These are phyloP conservation scores for Xylariaceae sp. DNA, from an alignment of 2,329 filamentous ascomycete genomes.

Conservation along the genomic window DNA sequence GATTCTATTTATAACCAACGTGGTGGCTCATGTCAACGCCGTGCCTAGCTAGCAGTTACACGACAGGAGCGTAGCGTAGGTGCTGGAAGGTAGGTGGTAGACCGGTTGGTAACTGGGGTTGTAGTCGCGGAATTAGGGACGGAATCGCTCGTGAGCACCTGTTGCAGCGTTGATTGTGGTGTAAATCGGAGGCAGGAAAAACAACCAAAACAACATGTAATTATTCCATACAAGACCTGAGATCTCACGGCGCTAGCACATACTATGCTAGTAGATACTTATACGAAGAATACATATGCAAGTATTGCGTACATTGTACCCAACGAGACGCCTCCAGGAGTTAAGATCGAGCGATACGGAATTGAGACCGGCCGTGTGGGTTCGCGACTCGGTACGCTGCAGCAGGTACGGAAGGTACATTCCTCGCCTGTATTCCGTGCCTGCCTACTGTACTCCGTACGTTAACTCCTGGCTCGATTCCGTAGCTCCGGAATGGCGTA, in stretches of 20 bases:
- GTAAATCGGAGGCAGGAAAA: not conserved
- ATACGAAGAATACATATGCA: not conserved
- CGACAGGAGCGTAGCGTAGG: not conserved
- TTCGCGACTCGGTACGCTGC: not conserved
- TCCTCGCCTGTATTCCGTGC: not conserved
- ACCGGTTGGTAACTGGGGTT: not conserved
- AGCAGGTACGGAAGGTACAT: not conserved
- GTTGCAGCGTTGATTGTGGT: too few relatives aligned
- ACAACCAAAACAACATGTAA: not conserved
- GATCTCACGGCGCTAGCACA: not conserved
- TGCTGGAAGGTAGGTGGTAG: too few relatives aligned
- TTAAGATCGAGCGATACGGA: slow-evolving; percentile 4
- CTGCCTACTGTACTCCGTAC: not conserved
- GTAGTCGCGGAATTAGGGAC: not conserved
- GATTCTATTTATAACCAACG: not conserved
- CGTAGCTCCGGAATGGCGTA: not conserved
- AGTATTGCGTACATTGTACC: not conserved
- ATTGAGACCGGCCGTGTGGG: slow-evolving; percentile 5
- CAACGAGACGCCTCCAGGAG: not conserved
- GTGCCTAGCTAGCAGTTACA: not conserved
- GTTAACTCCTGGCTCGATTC: too few relatives aligned
- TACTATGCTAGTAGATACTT: not conserved
- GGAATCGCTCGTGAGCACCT: not conserved
- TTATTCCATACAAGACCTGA: not conserved
- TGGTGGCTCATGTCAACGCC: not conserved